These are phyloP conservation scores for Paramecium pentaurelia DNA, from an alignment of 73 alveolate genomes.

Conservation along the genomic window DNA sequence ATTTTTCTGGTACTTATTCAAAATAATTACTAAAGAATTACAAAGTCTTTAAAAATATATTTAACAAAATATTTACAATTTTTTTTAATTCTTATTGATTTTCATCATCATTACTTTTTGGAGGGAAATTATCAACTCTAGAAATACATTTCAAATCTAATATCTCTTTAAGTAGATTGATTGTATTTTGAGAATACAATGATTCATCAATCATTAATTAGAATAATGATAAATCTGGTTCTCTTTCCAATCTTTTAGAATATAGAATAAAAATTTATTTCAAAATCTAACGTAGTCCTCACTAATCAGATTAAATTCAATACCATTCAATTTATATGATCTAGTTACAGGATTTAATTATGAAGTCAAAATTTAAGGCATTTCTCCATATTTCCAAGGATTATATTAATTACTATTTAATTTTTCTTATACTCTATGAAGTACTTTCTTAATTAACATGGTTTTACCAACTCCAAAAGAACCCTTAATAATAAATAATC, in stretches of 20 bases:
- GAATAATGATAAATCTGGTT: background rate
- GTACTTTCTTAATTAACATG: background rate
- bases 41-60: background rate
- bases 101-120: background rate
- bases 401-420: background rate
- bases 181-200: background rate
- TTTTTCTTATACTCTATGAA: conserved; percentile 1
- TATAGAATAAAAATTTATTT: background rate
- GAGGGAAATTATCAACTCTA: conserved; percentile 27
- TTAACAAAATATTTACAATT: background rate
- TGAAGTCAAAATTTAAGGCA: background rate
- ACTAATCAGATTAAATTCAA: background rate
- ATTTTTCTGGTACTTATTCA: conserved; percentile 12
- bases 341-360: background rate
- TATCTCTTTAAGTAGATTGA: background rate
- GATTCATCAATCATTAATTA: conserved; percentile 7
- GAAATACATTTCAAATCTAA: background rate
- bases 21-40: conserved; percentile 24
- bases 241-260: conserved; percentile 13
- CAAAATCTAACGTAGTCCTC: background rate
- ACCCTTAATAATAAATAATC: conserved; percentile 4
- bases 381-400: conserved; percentile 36
- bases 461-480: conserved; percentile 34
- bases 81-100: background rate
- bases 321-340: conserved; percentile 18